Evolutionary conservation across 2,329 filamentous ascomycete genomes (phyloP), one percentile per base, ranked within the genome.

Genomic region (Blumeriella jaapii): DNA sequence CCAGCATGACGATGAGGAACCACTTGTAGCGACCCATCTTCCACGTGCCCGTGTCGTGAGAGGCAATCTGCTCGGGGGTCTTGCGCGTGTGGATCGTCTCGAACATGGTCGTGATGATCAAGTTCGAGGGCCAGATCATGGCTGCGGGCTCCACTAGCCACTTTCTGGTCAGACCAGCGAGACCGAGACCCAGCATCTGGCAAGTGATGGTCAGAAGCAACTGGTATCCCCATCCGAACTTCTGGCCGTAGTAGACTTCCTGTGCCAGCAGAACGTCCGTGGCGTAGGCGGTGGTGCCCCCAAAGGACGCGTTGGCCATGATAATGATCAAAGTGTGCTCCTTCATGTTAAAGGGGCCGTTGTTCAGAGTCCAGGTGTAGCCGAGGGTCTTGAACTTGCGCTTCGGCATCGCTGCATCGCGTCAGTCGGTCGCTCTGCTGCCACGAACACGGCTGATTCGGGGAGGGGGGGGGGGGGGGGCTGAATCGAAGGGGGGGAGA

Each of bases 241-340:
- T 55, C 82, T 80, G 1, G 74, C 80, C 6, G 74, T 85, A 85
- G 48, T 83, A 84, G 11, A 78, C 67, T 13, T 74, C 60, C 56
- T 82, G 78, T 71, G 79, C 79, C 2, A 83, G 62, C 28, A 86
- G 69, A 18, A 83, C 77, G 46, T 85, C 80, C 1, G 79, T 84
- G 1, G 78, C 38, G 14, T 44, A 40, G 4, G 39, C 39, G 9
- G 35, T 32, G 2, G 29, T 28, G 10, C 34, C 32, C 13, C 30
- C 41, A 20, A 50, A 48, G 13, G 34, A 40, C 6, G 42, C 65
- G 65, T 68, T 51, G 6, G 49, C 49, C 50, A 79, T 79, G 45
- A 79, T 71, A 12, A 75, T 71, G 38, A 82, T 78, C 41, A 82
- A 68, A 26, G 72, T 60, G 52, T 81, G 77, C 51, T 82, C 77